Evolutionary conservation across 2,329 filamentous ascomycete genomes (phyloP), one percentile per base, ranked within the genome.

Genomic region (Stemphylium vesicarium): DNA sequence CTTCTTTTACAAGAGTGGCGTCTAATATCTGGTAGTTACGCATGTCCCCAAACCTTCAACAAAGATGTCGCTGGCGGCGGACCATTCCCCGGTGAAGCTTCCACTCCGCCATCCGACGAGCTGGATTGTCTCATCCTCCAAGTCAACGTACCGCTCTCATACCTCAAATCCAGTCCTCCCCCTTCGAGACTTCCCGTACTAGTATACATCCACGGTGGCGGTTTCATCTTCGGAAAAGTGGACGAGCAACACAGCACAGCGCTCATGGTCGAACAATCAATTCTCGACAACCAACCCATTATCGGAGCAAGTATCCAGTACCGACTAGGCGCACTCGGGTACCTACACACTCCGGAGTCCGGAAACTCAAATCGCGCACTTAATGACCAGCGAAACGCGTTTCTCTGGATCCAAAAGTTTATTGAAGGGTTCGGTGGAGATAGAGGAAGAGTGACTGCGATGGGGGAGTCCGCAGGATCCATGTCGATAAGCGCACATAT

Each of bases 121-220:
- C 59, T 57, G 43, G 24, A 58, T 33, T 63, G 62, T 33, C 49
- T 68, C 9, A 66, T 63, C 9, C 41, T 69, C 1, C 64, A 69
- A 37, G 32, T 70, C 32, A 69, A 68, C n/a, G 48, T 68, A 4
- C 69, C 68, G 1, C 43, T 68, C 4, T 20, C 38, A 10, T 37
- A 15, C 13, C 57, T 69, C 0, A 26, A 61, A 35, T 24, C 47
- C 26, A 24, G 8, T 11, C n/a, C 47, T 16, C 6, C 32, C 13
- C 6, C 32, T 13, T 13, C 44, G 22, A 58, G 59, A 1, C 68
- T 84, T 0, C 83, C 82, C 0, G 81, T 84, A 0, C 63, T 84
- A 15, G 71, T 80, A 0, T 83, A 82, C 56, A 77, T 85, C 10
- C 81, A 84, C 55, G 82, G 82, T 2, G 82, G 82, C 9, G 82